A percentile compares a stretch with the other conserved stretches of the same genome.
phyloP scores from a whole-genome alignment of 148 eudicot genomes.

The Fagopyrum tataricum region DNA sequence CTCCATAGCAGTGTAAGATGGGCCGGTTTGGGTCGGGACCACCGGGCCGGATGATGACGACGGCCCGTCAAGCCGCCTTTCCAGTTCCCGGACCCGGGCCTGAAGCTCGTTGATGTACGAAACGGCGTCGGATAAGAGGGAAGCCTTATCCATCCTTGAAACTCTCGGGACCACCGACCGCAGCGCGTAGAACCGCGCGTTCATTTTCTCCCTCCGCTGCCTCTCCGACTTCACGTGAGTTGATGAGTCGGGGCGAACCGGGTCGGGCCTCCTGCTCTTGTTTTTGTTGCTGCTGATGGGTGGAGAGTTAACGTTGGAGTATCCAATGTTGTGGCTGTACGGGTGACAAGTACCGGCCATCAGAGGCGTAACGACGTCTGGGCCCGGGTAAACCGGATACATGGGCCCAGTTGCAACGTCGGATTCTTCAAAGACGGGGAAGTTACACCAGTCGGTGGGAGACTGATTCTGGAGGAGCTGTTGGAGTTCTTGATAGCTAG shows the following conservation, averaged over 20 bases:
- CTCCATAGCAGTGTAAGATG: constrained; percentile 14
- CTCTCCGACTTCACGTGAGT: constrained; percentile 86
- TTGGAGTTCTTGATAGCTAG: no score
- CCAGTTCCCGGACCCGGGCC: constrained; percentile 30
- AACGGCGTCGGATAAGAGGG: constrained; percentile 64
- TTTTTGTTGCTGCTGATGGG: constrained; percentile 17
- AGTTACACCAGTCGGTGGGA: no score
- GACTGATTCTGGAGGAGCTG: no score
- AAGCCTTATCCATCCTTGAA: constrained; percentile 87
- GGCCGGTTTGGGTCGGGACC: no score
- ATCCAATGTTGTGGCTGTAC: no score
- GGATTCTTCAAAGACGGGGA: no score
- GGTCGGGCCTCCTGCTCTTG: constrained; percentile 35
- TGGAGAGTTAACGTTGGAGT: no score
- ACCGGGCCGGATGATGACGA: background rate
- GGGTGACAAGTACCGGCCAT: no score
- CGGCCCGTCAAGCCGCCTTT: constrained; percentile 16
- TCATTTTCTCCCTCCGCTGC: constrained; percentile 82
- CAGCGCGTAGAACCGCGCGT: constrained; percentile 77
- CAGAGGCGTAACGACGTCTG: no score
- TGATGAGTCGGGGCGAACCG: constrained; percentile 15
- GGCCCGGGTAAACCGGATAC: no score
- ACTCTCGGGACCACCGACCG: constrained; percentile 79
- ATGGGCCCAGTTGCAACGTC: no score
- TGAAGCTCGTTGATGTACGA: constrained; percentile 62